Conservation (phyloP, 495 filamentous ascomycete genomes). For the Xylaria venustula region DNA sequence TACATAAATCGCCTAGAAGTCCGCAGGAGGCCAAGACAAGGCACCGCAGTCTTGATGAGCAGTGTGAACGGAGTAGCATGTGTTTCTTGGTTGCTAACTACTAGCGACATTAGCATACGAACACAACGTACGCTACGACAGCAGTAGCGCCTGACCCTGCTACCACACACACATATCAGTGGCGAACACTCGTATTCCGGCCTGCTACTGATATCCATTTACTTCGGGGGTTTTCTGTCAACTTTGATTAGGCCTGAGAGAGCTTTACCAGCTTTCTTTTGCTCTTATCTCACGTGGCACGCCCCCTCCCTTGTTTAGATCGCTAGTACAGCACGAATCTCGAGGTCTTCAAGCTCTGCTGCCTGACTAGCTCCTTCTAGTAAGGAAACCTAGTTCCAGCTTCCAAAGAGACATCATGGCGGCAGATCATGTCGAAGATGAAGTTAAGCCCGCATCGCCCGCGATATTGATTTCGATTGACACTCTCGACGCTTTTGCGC, state of each 20-base stretch:
- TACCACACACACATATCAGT: not conserved
- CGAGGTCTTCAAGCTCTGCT: no score
- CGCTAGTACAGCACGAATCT: not conserved
- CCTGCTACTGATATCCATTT: not conserved
- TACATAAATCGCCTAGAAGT: not conserved
- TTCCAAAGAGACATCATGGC: constrained; percentile 15
- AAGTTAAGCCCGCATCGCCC: constrained; percentile 7
- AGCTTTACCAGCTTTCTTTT: not conserved
- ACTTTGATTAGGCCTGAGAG: not conserved
- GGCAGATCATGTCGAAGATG: not conserved
- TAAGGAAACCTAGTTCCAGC: not conserved
- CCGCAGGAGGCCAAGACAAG: not conserved
- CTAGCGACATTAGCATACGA: not conserved
- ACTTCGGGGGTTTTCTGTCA: not conserved
- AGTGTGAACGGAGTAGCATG: not conserved
- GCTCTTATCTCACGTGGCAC: not conserved
- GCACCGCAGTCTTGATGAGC: not conserved
- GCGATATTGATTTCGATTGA: constrained; percentile 32
- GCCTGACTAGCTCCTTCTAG: no score
- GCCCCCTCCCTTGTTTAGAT: no score
- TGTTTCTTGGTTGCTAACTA: not conserved
- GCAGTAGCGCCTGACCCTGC: not conserved
- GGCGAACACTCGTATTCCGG: not conserved
- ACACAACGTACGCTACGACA: not conserved
- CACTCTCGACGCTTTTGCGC: constrained; percentile 40